Evolutionary conservation across 495 filamentous ascomycete genomes (phyloP), one percentile per base, ranked within the genome.

Genomic region (Cetradonia linearis): DNA sequence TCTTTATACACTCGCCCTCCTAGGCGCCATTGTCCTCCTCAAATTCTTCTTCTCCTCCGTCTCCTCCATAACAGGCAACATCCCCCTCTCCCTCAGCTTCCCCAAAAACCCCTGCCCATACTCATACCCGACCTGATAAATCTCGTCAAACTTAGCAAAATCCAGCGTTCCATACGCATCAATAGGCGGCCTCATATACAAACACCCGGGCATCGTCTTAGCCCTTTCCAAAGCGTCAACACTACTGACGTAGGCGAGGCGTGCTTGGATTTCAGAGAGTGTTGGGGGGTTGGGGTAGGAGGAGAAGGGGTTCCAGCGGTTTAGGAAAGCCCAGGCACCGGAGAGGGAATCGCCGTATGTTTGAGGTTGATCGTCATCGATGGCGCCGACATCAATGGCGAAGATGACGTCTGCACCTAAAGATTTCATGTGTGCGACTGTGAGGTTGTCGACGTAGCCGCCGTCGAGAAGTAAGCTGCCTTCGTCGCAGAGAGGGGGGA

Each of bases 61-160:
- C 63, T 65, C 66, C 58, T 84, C 81, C 61, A 73, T 71, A 2
- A 77, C 71, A 14, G 77, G 77, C 60, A 95, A 70, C 28, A 85
- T 76, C 1, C 91, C 93, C 68, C 92, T 75, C 44, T 86, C 86
- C 67, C 81, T 83, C 64, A 96, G 69, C 59, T 83, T 76, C 33
- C 78, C 81, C 46, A 98, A 70, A 71, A 83, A 95, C 59, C 86
- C 78, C 70, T 84, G 86, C 20, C 91, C 93, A 73, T 84, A 97
- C 36, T 79, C 74, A 70, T 94, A 96, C 4, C 93, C 94, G 2
- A 96, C 77, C 66, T 84, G 76, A 68, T 92, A 95, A 61, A 99
- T 96, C 76, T 97, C 93, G 62, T 95, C 91, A 72, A 99, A 97
- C 70, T 91, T 96, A 56, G 81, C 87, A 76, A 99, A 99, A 48